phyloP scores from a whole-genome alignment of 140 eudicot genomes.

The Erigeron philadelphicus region DNA sequence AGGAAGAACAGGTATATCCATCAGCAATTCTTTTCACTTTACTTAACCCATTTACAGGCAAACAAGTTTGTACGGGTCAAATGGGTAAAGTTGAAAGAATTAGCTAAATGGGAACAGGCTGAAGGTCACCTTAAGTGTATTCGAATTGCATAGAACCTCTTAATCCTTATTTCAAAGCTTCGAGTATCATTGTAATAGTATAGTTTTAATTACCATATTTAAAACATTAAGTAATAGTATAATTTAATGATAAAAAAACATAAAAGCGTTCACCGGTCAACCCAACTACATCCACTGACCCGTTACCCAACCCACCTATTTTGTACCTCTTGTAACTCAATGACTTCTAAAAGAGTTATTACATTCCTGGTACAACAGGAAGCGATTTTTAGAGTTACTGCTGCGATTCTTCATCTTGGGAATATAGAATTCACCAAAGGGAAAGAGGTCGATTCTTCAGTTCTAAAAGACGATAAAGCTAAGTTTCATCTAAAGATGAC shows the following conservation, averaged over 20 bases:
- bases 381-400: slow-evolving; percentile 96
- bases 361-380: slow-evolving; percentile 46
- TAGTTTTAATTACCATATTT: slow-evolving; percentile 1
- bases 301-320: background rate
- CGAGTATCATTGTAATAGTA: background rate
- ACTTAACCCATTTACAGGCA: slow-evolving; percentile 11
- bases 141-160: background rate
- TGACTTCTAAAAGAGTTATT: background rate
- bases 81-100: background rate
- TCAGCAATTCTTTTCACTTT: slow-evolving; percentile 4
- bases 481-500: slow-evolving; percentile 81
- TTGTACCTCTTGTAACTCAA: slow-evolving; percentile 2
- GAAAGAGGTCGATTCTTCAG: slow-evolving; percentile 80
- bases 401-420: slow-evolving; percentile 98
- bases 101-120: slow-evolving; percentile 9
- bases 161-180: background rate
- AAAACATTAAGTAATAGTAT: background rate
- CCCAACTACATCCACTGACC: background rate
- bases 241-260: background rate
- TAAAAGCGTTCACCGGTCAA: background rate
- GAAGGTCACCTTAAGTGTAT: slow-evolving; percentile 10
- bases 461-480: slow-evolving; percentile 72
- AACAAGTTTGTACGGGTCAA: background rate
- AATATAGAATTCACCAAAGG: slow-evolving; percentile 91
- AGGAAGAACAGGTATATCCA: slow-evolving; percentile 74